A percentile compares a stretch with the other conserved stretches of the same genome.
phyloP scores from a whole-genome alignment of 148 eudicot species.

The Fallopia convolvulus region DNA sequence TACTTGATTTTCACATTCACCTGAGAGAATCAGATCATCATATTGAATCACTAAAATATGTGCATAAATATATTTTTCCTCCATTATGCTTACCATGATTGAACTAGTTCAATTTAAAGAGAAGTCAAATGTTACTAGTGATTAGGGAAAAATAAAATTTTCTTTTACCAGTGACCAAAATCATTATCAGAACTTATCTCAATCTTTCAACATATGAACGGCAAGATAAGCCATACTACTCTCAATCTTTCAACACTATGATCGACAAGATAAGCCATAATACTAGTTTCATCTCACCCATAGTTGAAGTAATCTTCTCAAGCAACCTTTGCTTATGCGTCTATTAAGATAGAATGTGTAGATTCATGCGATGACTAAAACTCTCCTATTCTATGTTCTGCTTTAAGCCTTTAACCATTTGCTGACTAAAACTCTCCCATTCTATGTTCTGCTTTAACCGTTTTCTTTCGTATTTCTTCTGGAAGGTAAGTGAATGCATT shows the following conservation, averaged over 20 bases:
- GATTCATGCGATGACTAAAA: slow-evolving; percentile 31
- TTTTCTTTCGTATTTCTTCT: slow-evolving; percentile 34
- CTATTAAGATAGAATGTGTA: slow-evolving; percentile 40
- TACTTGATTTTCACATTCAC: slow-evolving; percentile 30
- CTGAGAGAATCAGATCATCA: slow-evolving; percentile 16
- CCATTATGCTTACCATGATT: not conserved
- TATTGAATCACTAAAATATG: not conserved
- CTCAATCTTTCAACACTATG: too few relatives aligned
- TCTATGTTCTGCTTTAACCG: slow-evolving; percentile 44
- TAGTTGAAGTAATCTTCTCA: not conserved
- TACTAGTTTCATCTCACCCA: not conserved
- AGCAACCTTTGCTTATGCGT: slow-evolving; percentile 17
- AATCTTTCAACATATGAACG: not conserved
- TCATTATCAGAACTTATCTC: not conserved
- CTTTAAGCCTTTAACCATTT: too few relatives aligned
- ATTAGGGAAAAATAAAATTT: not conserved
- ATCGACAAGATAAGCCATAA: too few relatives aligned
- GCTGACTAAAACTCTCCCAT: slow-evolving; percentile 32
- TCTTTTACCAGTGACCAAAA: not conserved
- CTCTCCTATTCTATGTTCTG: slow-evolving; percentile 24
- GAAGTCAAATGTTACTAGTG: not conserved
- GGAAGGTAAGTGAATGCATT: slow-evolving; percentile 58
- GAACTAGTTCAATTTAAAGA: not conserved
- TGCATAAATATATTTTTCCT: not conserved
- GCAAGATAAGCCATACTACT: slow-evolving; percentile 1